These are phyloP conservation scores for Amylostereum areolatum DNA, from an alignment of 1,284 basidiomycete species.

Conservation along the genomic window DNA sequence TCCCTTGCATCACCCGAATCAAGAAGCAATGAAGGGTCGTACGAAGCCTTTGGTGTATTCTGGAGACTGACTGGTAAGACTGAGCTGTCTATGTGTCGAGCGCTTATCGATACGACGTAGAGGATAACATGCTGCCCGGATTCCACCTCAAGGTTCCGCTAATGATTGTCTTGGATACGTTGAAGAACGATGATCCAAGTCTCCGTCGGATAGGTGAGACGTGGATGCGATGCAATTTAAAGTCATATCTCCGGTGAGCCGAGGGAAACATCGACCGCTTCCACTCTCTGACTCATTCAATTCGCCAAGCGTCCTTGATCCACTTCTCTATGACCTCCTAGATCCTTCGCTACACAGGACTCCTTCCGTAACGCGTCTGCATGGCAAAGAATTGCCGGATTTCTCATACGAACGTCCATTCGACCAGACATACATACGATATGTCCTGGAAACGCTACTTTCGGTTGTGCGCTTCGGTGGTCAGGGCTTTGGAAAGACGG, in stretches of 20 bases:
- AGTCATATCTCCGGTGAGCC: slow-evolving; percentile 78
- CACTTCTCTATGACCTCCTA: slow-evolving; percentile 74
- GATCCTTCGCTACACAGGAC: slow-evolving; percentile 60
- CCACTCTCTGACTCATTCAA: slow-evolving; percentile 3
- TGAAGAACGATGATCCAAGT: slow-evolving; percentile 71
- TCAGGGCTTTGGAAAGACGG: slow-evolving; percentile 74
- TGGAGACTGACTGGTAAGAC: slow-evolving; percentile 82
- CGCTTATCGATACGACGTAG: slow-evolving; percentile 31
- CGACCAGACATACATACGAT: slow-evolving; percentile 68
- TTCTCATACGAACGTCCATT: slow-evolving; percentile 70
- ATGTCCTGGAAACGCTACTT: slow-evolving; percentile 72
- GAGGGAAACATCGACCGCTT: background rate
- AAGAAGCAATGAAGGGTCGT: slow-evolving; percentile 50
- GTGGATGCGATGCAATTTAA: slow-evolving; percentile 93
- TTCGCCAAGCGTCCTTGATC: slow-evolving; percentile 70
- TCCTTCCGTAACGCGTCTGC: slow-evolving; percentile 45
- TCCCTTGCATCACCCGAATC: slow-evolving; percentile 53
- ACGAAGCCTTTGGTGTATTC: slow-evolving; percentile 86
- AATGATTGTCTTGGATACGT: slow-evolving; percentile 80
- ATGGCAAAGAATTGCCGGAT: slow-evolving; percentile 59
- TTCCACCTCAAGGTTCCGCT: slow-evolving; percentile 80
- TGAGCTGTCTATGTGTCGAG: slow-evolving; percentile 5
- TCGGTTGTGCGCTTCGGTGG: slow-evolving; percentile 84
- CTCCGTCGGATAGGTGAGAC: slow-evolving; percentile 80
- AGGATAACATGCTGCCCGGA: slow-evolving; percentile 78